These are phyloP conservation scores for Saccharomyces hybrid DNA, from an alignment of 1,139 yeast genomes.

Conservation along the genomic window DNA sequence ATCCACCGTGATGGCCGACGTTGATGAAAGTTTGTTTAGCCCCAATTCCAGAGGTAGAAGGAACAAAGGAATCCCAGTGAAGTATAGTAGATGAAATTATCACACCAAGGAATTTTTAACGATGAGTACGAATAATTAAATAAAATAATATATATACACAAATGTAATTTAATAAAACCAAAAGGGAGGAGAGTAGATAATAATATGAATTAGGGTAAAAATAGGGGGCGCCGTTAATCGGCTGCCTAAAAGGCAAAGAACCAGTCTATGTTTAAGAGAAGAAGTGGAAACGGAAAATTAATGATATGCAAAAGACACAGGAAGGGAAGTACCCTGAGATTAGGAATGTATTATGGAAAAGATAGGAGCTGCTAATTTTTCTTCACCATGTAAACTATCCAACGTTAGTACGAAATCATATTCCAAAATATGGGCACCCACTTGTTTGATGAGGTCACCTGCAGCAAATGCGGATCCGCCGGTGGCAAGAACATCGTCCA, in stretches of 20 bases:
- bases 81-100: conserved; percentile 21
- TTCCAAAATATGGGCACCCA: conserved; percentile 61
- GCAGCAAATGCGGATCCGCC: conserved; percentile 93
- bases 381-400: conserved; percentile 84
- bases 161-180: background rate
- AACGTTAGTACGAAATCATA: conserved; percentile 82
- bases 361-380: conserved; percentile 69
- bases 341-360: conserved; percentile 81
- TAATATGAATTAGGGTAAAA: background rate
- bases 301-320: background rate
- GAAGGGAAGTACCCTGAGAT: conserved; percentile 35
- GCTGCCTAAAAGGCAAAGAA: background rate
- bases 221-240: background rate
- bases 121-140: background rate
- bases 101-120: background rate
- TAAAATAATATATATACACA: background rate
- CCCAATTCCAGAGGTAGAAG: conserved; percentile 21
- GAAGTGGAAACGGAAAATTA: background rate
- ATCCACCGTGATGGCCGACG: conserved; percentile 53
- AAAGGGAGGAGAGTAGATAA: background rate
- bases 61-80: conserved; percentile 15
- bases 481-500: conserved; percentile 90
- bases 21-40: conserved; percentile 36
- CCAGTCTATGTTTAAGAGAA: background rate
- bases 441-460: conserved; percentile 61